These are phyloP conservation scores for Amorphotheca resinae DNA, from an alignment of 495 filamentous ascomycete genomes.

Conservation along the genomic window DNA sequence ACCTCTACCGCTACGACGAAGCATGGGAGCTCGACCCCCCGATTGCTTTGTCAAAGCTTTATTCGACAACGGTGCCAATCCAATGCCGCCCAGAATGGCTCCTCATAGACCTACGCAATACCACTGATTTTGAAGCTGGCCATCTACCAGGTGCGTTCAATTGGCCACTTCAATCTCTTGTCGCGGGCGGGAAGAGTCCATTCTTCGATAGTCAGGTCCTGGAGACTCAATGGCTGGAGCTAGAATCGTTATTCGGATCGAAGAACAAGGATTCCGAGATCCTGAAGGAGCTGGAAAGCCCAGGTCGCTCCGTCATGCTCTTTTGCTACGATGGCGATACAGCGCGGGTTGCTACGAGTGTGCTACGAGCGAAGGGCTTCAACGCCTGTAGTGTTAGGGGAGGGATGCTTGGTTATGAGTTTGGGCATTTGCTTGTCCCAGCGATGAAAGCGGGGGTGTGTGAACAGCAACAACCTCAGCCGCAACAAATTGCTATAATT, in stretches of 20 bases:
- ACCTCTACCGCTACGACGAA: slow-evolving; percentile 2
- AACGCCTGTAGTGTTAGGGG: slow-evolving; percentile 33
- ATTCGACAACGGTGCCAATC: background rate
- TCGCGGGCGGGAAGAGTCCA: background rate
- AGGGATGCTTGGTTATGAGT: slow-evolving; percentile 13
- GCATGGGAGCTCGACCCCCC: background rate
- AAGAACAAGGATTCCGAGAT: background rate
- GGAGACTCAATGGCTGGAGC: background rate
- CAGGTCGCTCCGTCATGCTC: slow-evolving; percentile 15
- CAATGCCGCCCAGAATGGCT: background rate
- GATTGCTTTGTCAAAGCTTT: background rate
- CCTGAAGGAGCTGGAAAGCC: background rate
- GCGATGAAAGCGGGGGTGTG: no score
- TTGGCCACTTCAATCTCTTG: background rate
- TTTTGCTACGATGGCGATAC: slow-evolving; percentile 37
- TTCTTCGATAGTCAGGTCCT: background rate
- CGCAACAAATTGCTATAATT: no score
- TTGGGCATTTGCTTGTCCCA: background rate
- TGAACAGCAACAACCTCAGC: no score
- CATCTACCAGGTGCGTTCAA: background rate
- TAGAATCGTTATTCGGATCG: background rate
- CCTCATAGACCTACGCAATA: background rate
- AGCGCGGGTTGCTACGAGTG: slow-evolving; percentile 33
- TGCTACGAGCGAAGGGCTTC: slow-evolving; percentile 30
- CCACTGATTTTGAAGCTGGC: background rate